phyloP scores from a whole-genome alignment of 352 stramenopile species.

The Phytophthora idaei region DNA sequence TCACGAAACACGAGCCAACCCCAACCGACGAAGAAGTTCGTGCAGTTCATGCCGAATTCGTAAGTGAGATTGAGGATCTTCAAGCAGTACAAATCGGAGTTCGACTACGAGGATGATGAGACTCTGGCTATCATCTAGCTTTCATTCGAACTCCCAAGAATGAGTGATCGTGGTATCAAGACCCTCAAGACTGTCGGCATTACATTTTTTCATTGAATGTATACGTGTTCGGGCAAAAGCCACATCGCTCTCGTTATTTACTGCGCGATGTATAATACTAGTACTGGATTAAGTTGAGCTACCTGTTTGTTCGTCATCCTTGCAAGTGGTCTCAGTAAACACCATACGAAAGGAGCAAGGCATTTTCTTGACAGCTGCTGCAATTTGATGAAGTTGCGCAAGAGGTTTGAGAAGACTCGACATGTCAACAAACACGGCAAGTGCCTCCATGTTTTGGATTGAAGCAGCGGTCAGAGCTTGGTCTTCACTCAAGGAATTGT shows the following conservation, averaged over 20 bases:
- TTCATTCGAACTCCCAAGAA: neutral
- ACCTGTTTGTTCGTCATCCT: neutral
- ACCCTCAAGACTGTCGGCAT: neutral
- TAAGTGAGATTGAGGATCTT: constrained; percentile 24
- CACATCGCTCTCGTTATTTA: neutral
- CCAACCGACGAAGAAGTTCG: constrained; percentile 36
- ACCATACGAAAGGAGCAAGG: constrained; percentile 15
- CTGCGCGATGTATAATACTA: no score
- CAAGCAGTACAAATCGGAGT: neutral
- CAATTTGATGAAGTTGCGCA: constrained; percentile 8
- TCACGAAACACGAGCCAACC: constrained; percentile 15
- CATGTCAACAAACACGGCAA: constrained; percentile 13
- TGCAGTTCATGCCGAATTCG: constrained; percentile 36
- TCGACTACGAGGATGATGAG: neutral
- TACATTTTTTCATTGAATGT: constrained; percentile 1
- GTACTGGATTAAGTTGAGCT: neutral
- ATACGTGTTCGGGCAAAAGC: neutral
- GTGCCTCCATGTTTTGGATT: neutral
- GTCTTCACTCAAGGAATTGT: neutral
- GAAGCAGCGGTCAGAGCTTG: neutral
- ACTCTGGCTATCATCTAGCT: neutral
- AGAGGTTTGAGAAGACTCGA: constrained; percentile 16
- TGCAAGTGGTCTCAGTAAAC: constrained; percentile 9
- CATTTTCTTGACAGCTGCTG: constrained; percentile 1
- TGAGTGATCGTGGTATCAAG: neutral